phyloP scores from a whole-genome alignment of 139 green algal genomes.

The Auxenochlorella pyrenoidosa region DNA sequence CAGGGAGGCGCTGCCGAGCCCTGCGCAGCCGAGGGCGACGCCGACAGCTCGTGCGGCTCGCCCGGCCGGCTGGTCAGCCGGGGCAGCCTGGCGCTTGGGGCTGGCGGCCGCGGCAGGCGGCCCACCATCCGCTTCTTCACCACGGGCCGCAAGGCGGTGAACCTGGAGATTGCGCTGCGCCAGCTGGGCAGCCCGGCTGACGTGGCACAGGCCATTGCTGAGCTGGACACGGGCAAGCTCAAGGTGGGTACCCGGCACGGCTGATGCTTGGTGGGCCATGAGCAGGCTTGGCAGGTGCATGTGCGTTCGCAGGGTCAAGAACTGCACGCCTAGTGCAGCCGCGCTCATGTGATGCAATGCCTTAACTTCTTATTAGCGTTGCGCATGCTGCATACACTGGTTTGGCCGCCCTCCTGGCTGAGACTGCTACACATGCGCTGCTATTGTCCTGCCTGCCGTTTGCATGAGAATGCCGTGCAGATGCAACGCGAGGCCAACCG shows the following conservation, averaged over 20 bases:
- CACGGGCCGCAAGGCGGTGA: slow-evolving; percentile 22
- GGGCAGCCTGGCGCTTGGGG: neutral
- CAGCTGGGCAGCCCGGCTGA: slow-evolving; percentile 25
- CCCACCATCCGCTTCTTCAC: slow-evolving; percentile 25
- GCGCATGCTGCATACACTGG: too few relatives aligned
- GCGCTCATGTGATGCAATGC: too few relatives aligned
- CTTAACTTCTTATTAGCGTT: too few relatives aligned
- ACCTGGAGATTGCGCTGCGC: slow-evolving; percentile 36
- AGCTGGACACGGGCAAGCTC: slow-evolving; percentile 17
- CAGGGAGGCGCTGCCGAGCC: neutral
- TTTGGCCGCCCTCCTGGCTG: too few relatives aligned
- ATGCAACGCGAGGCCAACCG: neutral
- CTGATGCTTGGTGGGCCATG: too few relatives aligned
- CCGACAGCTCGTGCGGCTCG: neutral
- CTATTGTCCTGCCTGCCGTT: too few relatives aligned
- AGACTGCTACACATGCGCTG: too few relatives aligned
- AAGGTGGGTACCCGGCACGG: neutral
- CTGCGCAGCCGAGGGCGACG: neutral
- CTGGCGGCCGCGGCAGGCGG: neutral
- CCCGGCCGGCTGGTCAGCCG: neutral
- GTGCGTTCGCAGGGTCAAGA: too few relatives aligned
- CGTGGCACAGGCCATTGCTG: slow-evolving; percentile 18
- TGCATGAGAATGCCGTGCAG: neutral
- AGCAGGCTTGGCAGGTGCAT: too few relatives aligned
- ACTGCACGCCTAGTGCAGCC: too few relatives aligned